These are phyloP conservation scores for Talaromyces funiculosus DNA, from an alignment of 2,329 filamentous ascomycete genomes.

Conservation along the genomic window DNA sequence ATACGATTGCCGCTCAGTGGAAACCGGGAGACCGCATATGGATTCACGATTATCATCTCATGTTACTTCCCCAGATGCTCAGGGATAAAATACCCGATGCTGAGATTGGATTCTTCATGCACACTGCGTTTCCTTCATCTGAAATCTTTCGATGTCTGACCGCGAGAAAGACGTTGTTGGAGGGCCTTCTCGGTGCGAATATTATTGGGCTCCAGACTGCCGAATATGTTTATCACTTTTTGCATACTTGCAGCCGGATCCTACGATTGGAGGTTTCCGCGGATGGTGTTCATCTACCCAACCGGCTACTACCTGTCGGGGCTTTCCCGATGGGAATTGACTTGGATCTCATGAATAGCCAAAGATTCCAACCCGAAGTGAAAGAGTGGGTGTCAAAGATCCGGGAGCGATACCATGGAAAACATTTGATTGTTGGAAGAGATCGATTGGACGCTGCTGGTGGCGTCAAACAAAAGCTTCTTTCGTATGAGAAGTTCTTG, in stretches of 20 bases:
- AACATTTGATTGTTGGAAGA: constrained; percentile 82
- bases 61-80: constrained; percentile 79
- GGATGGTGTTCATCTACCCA: constrained; percentile 78
- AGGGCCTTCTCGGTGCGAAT: constrained; percentile 89
- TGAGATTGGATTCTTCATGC: constrained; percentile 91
- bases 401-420: constrained; percentile 73
- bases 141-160: constrained; percentile 90
- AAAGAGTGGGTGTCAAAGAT: constrained; percentile 71
- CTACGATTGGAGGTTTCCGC: constrained; percentile 77
- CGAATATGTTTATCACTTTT: constrained; percentile 87
- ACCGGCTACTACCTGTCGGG: constrained; percentile 81
- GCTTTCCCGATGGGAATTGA: constrained; percentile 83
- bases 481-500: constrained; percentile 84
- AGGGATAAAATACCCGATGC: constrained; percentile 76
- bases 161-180: constrained; percentile 72
- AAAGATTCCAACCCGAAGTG: constrained; percentile 67
- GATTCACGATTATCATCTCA: constrained; percentile 91
- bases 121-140: constrained; percentile 90
- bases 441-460: constrained; percentile 90
- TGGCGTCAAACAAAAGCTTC: constrained; percentile 84
- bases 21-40: constrained; percentile 87
- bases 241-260: constrained; percentile 87
- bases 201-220: constrained; percentile 87
- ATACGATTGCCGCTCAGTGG: constrained; percentile 81
- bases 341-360: constrained; percentile 61